A percentile compares a stretch with the other conserved stretches of the same genome.
These are phyloP conservation scores for Microcera coccophila DNA, from an alignment of 2,329 filamentous ascomycete species.

Conservation along the genomic window DNA sequence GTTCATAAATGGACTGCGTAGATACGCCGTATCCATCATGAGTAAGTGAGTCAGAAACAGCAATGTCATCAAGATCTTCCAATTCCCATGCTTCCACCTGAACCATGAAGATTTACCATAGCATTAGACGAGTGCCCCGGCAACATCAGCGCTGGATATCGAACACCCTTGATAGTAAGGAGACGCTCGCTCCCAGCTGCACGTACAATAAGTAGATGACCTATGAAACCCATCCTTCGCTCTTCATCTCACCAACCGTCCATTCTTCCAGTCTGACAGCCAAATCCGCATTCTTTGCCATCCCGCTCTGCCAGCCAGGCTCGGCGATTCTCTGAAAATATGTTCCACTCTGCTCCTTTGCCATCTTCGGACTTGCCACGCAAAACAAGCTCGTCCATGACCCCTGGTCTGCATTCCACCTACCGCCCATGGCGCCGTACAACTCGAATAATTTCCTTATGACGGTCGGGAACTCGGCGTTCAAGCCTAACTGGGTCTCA, in stretches of 20 bases:
- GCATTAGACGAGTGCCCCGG: too few species aligned
- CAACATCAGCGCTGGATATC: too few species aligned
- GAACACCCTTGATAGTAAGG: too few species aligned
- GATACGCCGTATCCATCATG: not conserved
- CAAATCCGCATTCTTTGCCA: constrained; percentile 11
- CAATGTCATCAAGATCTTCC: too few species aligned
- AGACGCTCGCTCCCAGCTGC: too few species aligned
- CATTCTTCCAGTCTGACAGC: constrained; percentile 14
- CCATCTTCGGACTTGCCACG: constrained; percentile 11
- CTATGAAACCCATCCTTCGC: constrained; percentile 8
- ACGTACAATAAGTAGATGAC: too few species aligned
- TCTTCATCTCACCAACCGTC: constrained; percentile 11
- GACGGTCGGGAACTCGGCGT: not conserved
- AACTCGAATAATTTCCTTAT: not conserved
- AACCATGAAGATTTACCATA: too few species aligned
- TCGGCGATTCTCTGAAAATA: constrained; percentile 16
- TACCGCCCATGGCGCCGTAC: constrained; percentile 1
- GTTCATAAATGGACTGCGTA: not conserved
- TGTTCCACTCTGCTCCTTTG: constrained; percentile 10
- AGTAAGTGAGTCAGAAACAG: too few species aligned
- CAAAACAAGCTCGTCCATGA: constrained; percentile 20
- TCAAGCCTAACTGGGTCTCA: constrained; percentile 6
- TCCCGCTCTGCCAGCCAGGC: constrained; percentile 11
- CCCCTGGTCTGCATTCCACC: constrained; percentile 8
- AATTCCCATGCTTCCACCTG: too few species aligned